A percentile compares a stretch with the other conserved stretches of the same genome.
Conservation (phyloP, 2,329 filamentous ascomycete species). For the Diaporthe citrichinensis region DNA sequence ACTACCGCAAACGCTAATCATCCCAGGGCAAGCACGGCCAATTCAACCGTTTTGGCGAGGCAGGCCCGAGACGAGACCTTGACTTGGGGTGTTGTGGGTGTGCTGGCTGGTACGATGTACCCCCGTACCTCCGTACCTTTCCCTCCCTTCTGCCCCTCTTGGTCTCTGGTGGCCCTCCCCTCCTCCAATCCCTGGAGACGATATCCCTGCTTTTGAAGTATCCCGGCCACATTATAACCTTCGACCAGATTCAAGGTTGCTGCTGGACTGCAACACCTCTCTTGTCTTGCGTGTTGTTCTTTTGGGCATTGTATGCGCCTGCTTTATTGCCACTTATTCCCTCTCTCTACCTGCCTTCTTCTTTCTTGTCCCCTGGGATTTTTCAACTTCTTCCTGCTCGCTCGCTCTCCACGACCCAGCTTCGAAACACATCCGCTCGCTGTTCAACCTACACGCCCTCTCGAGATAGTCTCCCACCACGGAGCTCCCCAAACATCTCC, state of each 20-base stretch:
- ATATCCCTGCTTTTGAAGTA: slow-evolving; percentile 11
- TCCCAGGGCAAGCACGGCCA: slow-evolving; percentile 26
- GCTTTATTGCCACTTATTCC: slow-evolving; percentile 24
- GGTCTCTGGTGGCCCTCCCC: neutral
- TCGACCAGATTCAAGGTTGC: slow-evolving; percentile 18
- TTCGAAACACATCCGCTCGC: slow-evolving; percentile 7
- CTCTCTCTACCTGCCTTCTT: neutral
- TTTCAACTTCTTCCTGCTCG: neutral
- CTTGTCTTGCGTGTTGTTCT: slow-evolving; percentile 10
- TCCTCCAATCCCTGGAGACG: slow-evolving; percentile 16
- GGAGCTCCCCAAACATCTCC: neutral
- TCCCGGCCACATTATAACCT: slow-evolving; percentile 23
- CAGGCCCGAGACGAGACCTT: slow-evolving; percentile 32
- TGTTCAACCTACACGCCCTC: neutral
- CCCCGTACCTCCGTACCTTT: neutral
- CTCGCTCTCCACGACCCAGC: neutral
- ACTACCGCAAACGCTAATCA: slow-evolving; percentile 31
- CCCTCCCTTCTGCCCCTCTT: neutral
- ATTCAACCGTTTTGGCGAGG: slow-evolving; percentile 35
- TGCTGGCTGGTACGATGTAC: neutral
- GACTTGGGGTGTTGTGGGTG: neutral
- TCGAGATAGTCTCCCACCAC: neutral
- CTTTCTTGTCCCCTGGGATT: neutral
- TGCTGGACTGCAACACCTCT: slow-evolving; percentile 30
- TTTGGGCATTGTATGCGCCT: slow-evolving; percentile 12